Evolutionary conservation across 192 early-diverging fungal species (phyloP), one percentile per base, ranked within the genome.

Genomic region (Allomyces macrogynus): DNA sequence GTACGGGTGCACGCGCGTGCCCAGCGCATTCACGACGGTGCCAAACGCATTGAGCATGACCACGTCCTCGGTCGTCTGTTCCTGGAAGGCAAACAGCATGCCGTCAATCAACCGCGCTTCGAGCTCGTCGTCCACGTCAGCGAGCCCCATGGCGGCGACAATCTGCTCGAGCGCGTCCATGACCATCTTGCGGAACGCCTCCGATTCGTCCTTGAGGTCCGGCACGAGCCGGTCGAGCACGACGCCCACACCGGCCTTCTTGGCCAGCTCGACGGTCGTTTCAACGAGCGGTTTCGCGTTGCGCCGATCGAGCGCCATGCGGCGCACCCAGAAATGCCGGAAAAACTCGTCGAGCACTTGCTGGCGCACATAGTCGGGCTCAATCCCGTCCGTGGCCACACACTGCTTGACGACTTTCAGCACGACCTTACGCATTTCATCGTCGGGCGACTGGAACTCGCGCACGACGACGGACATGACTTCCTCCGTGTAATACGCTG

Each of bases 391-490:
- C 0, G 96, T 94, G 0, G 84, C 86, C 7, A 88, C 87, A 74
- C 96, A 99, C 73, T 97, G 96, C 69, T 91, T 92, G 64, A 97
- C 85, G 3, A 96, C 96, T 73, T 92, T 91, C 32, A 99, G 80
- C 18, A 99, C 95, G 76, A 97, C 92, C 80, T 90, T 93, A 64
- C 93, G 93, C 93, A 97, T 99, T 67, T 95, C 89, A 72, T 95
- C 93, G 70, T 99, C 95, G 32, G 92, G 89, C 18, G 92, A 90
- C 72, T 93, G 88, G 79, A 99, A 97, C 69, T 99, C 94, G 62
- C 91, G 82, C 40, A 95, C 87, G 61, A 99, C 72, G 42, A 89
- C 88, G 8, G 82, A 71, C 92, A 99, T 91, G 43, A 94, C 89
- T 65, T 95, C 89, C 71, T 89, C 86, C 10, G 95, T 93, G 74